These are phyloP conservation scores for Hordeum marinum DNA, from an alignment of 176 grass and related monocot genomes.

Conservation along the genomic window DNA sequence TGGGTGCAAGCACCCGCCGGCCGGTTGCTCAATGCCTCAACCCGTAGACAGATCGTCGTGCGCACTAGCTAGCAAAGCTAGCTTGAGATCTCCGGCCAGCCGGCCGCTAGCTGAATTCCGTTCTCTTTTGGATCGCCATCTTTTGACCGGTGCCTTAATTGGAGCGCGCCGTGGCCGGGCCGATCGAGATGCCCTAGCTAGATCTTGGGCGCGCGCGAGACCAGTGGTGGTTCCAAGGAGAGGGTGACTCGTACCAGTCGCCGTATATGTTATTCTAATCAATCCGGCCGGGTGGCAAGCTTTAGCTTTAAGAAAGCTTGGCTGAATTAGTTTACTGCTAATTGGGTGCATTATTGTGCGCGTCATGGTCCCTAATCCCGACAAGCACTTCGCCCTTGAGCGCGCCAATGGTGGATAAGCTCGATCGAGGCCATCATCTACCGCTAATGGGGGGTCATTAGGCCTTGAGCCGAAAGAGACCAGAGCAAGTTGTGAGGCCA, in stretches of 20 bases:
- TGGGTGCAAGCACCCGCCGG: background rate
- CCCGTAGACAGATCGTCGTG: background rate
- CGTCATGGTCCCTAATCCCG: conserved; percentile 65
- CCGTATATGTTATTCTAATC: conserved; percentile 35
- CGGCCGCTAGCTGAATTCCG: background rate
- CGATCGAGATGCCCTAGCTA: conserved; percentile 45
- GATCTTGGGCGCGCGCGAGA: conserved; percentile 36
- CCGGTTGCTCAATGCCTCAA: background rate
- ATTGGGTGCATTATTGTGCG: conserved; percentile 42
- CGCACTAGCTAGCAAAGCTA: conserved; percentile 5
- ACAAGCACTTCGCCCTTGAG: conserved; percentile 68
- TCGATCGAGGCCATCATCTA: conserved; percentile 22
- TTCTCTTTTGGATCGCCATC: conserved; percentile 29
- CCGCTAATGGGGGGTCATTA: conserved; percentile 50
- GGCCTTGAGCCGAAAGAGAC: conserved; percentile 49
- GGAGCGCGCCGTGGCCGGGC: conserved; percentile 18
- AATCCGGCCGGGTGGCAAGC: conserved; percentile 25
- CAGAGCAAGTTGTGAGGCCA: conserved; percentile 20
- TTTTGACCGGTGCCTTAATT: conserved; percentile 20
- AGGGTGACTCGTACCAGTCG: conserved; percentile 60
- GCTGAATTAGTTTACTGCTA: conserved; percentile 40
- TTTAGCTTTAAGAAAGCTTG: conserved; percentile 83
- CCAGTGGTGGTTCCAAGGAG: conserved; percentile 54
- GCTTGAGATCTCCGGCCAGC: conserved; percentile 34
- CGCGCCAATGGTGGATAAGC: conserved; percentile 47